Conservation (phyloP, 2,329 filamentous ascomycete genomes). For the Colletotrichum aenigma region DNA sequence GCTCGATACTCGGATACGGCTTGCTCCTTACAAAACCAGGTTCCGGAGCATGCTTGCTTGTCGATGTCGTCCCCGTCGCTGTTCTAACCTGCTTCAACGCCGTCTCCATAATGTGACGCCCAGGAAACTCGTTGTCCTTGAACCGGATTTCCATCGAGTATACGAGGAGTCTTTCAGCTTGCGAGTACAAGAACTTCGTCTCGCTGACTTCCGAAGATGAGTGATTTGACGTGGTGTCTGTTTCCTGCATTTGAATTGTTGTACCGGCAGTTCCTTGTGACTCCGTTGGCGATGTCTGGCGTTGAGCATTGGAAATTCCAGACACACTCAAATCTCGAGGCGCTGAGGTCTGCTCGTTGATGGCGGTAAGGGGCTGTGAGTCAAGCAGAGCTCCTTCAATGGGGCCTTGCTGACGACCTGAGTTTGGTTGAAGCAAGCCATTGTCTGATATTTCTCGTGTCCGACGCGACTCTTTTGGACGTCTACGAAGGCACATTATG, state of each 20-base stretch:
- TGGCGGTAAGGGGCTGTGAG: accelerated
- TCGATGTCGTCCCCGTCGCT: neutral
- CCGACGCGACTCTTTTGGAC: neutral
- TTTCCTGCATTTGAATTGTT: neutral
- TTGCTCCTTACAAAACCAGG: neutral
- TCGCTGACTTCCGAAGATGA: neutral
- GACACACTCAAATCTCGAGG: neutral
- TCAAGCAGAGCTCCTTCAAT: neutral
- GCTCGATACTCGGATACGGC: neutral
- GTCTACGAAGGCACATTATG: neutral
- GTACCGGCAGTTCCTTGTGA: neutral
- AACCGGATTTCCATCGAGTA: neutral
- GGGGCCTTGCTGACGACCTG: neutral
- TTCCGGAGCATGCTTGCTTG: neutral
- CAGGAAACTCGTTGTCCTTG: neutral
- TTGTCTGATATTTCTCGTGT: accelerated
- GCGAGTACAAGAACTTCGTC: neutral
- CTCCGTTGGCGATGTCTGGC: neutral
- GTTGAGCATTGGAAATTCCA: accelerated
- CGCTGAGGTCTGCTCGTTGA: neutral
- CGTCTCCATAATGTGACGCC: neutral
- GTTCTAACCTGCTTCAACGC: neutral
- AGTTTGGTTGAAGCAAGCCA: neutral
- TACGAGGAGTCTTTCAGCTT: neutral
- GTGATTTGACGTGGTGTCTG: neutral